Evolutionary conservation across 176 grass and related monocot genomes (phyloP).

Genomic region (Elaeis guineensis): DNA sequence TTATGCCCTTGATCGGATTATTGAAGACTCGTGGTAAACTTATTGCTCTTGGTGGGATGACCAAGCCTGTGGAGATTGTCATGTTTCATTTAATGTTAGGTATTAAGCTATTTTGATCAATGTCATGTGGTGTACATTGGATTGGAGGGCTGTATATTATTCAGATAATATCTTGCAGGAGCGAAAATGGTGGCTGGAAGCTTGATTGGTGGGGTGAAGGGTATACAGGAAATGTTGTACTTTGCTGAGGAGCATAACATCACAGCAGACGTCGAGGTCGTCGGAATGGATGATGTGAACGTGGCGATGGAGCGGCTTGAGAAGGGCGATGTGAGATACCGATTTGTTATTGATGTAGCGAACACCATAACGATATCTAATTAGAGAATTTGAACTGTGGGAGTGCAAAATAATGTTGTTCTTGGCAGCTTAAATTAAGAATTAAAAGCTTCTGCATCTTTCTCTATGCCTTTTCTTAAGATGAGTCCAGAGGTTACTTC

Average conservation of each 20-base stretch:
- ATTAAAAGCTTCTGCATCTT: too few relatives aligned
- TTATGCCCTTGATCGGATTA: constrained; percentile 3
- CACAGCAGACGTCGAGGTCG: constrained; percentile 17
- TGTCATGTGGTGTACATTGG: too few relatives aligned
- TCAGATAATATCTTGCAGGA: not conserved
- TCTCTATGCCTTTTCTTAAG: too few relatives aligned
- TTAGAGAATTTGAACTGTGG: too few relatives aligned
- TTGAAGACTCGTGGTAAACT: constrained; percentile 23
- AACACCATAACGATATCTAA: not conserved
- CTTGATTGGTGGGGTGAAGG: constrained; percentile 25
- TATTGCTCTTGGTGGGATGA: constrained; percentile 12
- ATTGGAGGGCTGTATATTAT: too few relatives aligned
- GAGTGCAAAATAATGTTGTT: too few relatives aligned
- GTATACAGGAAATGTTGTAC: constrained; percentile 26
- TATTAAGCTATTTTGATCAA: not conserved
- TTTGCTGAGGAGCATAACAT: constrained; percentile 18
- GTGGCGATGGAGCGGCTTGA: constrained; percentile 14
- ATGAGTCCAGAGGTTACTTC: too few relatives aligned
- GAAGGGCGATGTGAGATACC: constrained; percentile 23
- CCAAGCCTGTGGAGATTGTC: constrained; percentile 21
- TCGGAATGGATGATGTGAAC: constrained; percentile 19
- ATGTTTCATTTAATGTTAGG: constrained; percentile 12
- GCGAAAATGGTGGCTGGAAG: constrained; percentile 21
- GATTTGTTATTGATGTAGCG: constrained; percentile 30
- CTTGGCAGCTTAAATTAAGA: too few relatives aligned